A percentile compares a stretch with the other conserved stretches of the same genome.
Evolutionary conservation across 257 asterid species (phyloP).

Genomic region (Solanum peruvianum): DNA sequence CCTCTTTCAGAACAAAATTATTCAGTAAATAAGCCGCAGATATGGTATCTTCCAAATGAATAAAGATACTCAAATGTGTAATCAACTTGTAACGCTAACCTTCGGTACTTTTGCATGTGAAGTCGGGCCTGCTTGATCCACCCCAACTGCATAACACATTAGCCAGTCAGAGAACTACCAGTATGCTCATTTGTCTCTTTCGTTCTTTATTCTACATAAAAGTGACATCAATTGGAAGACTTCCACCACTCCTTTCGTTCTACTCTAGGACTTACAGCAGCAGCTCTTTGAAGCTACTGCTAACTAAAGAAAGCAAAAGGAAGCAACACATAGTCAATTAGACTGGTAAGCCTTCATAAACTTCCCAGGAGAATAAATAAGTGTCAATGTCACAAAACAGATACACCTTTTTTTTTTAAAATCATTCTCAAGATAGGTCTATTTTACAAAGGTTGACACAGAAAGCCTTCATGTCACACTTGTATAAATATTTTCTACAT

Average conservation of each 20-base stretch:
- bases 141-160: slow-evolving; percentile 73
- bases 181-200: neutral
- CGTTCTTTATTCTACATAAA: neutral
- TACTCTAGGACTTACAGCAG: neutral
- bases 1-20: neutral
- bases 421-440: neutral
- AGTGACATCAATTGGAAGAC: neutral
- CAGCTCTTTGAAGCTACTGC: neutral
- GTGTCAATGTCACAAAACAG: neutral
- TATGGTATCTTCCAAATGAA: neutral
- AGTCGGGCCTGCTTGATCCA: slow-evolving; percentile 97
- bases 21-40: neutral
- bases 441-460: neutral
- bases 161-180: neutral
- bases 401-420: neutral
- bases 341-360: neutral
- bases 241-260: neutral
- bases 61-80: neutral
- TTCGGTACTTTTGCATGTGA: slow-evolving; percentile 95
- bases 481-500: neutral
- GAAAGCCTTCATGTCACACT: neutral
- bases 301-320: neutral
- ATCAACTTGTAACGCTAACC: slow-evolving; percentile 29
- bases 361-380: neutral
- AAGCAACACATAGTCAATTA: neutral